Evolutionary conservation across 1,284 basidiomycete genomes (phyloP).

Genomic region (Mycosarcoma mackinlayi): DNA sequence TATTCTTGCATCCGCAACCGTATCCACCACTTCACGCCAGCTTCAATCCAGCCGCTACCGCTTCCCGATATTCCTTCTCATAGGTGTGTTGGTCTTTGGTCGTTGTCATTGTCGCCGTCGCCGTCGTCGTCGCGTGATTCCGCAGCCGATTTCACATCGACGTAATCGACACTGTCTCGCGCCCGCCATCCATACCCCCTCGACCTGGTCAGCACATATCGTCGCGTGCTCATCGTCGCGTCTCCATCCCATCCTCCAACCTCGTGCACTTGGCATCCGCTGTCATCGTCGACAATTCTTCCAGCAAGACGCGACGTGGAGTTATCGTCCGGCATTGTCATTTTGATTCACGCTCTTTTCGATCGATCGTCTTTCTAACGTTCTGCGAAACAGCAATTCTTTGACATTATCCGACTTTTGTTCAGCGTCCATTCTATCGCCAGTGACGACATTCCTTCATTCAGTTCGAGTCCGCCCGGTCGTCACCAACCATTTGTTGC

Average conservation of each 20-base stretch:
- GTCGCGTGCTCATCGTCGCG: conserved; percentile 28
- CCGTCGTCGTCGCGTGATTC: conserved; percentile 19
- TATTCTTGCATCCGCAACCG: conserved; percentile 24
- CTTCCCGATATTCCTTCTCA: conserved; percentile 27
- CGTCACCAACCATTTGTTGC: neutral
- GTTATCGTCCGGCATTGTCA: neutral
- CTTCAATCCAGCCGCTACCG: conserved; percentile 11
- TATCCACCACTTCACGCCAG: conserved; percentile 30
- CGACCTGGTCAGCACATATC: conserved; percentile 7
- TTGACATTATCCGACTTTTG: neutral
- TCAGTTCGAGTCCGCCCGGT: neutral
- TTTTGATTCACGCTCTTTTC: too few species aligned
- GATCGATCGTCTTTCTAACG: conserved; percentile 1
- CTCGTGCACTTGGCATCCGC: neutral
- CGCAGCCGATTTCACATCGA: conserved; percentile 13
- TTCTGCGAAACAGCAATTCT: neutral
- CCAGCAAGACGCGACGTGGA: conserved; percentile 8
- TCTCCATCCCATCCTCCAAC: conserved; percentile 3
- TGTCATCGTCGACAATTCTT: neutral
- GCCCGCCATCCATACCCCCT: neutral
- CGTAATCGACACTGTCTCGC: conserved; percentile 4
- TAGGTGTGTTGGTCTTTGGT: conserved; percentile 20
- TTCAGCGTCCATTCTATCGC: neutral
- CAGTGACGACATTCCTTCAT: neutral
- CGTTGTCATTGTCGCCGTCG: conserved; percentile 6